Evolutionary conservation across 805 yeast species (phyloP).

Genomic region (Metschnikowia borealis): DNA sequence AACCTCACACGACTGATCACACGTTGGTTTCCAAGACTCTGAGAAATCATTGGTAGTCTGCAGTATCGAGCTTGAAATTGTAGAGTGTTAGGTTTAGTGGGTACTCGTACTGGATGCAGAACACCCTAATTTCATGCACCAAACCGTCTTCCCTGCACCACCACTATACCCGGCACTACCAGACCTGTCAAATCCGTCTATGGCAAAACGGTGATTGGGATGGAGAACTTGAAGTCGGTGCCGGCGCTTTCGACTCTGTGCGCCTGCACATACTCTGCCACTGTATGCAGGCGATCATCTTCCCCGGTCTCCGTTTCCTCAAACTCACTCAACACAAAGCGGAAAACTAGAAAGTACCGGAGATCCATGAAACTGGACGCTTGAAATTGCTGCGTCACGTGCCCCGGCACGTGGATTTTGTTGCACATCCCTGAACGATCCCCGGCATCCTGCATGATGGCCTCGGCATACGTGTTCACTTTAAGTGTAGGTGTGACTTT

Average conservation of each 20-base stretch:
- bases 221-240: conserved; percentile 13
- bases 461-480: conserved; percentile 30
- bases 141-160: no score
- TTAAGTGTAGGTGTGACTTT: conserved; percentile 33
- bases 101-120: no score
- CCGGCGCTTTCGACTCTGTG: conserved; percentile 13
- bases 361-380: conserved; percentile 33
- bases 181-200: neutral
- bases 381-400: conserved; percentile 35
- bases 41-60: no score
- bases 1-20: no score
- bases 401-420: conserved; percentile 27
- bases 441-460: conserved; percentile 19
- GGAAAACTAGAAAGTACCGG: conserved; percentile 33
- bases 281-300: neutral
- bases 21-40: no score
- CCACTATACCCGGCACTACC: no score
- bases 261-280: conserved; percentile 13
- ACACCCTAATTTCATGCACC: no score
- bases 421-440: neutral
- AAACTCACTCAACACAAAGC: conserved; percentile 33
- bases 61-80: no score
- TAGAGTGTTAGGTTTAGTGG: no score
- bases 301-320: neutral
- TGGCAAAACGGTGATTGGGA: conserved; percentile 13